Base-by-base conservation (phyloP, 176 grass and related monocot species). In the Zizania latifolia region DNA sequence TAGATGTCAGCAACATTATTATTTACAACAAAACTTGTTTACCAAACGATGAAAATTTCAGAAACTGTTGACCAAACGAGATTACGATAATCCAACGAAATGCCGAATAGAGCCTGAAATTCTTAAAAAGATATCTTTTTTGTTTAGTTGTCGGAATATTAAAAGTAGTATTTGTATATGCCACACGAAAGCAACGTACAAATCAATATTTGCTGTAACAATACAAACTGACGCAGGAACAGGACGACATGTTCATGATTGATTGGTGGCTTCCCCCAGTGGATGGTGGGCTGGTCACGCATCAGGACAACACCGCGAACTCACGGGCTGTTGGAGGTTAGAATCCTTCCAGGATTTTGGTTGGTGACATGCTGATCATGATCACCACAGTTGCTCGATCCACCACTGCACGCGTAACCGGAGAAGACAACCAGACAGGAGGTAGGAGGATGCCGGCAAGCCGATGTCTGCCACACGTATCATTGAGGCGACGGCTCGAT, bases 321-420 rank as follows among this genome's bases (percentile, higher is more conserved):
- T 79, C 86, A 88, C 86, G 75, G 74, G 75, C 13, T 27, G 7
- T 36, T 78, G 74, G 85, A 83, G 33, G 0, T 6, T 61, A 34
- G 23, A 51, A 13, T 36, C 62, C 26, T 69, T 75, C 17, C 61
- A 67, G 48, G 66, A 46, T 34, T 74, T 61, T 1, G 26, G 44
- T 43, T 5, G 54, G 32, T 7, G 53, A 51, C 64, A 40, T 62
- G 17, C 31, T 57, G 10, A n/a, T n/a, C n/a, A n/a, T n/a, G n/a
- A n/a, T n/a, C n/a, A n/a, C n/a, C n/a, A n/a, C n/a, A n/a, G n/a
- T n/a, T n/a, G n/a, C n/a, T n/a, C n/a, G n/a, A n/a, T n/a, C n/a
- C n/a, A n/a, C 0, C 22, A 19, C 21, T 64, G 4, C 8, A 65
- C 59, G 22, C 32, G 58, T 17, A 23, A 60, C 39, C 5, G 21